phyloP scores from a whole-genome alignment of 139 green algal species.

The Nannochloris sp. region DNA sequence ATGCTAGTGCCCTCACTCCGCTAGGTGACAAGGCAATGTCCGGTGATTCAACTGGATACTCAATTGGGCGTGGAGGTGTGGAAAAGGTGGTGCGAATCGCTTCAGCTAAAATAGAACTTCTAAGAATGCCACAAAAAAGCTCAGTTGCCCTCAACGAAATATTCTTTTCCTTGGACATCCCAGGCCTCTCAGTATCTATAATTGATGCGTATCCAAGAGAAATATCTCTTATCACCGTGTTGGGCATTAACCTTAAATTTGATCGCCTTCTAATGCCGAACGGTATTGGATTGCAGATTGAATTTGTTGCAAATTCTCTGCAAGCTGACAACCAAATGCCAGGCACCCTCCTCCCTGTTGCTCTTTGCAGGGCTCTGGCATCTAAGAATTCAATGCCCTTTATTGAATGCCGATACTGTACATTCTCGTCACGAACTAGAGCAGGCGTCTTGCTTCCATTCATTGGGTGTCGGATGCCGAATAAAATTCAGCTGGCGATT shows the following conservation, averaged over 20 bases:
- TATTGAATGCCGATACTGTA: neutral
- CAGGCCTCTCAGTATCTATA: conserved; percentile 53
- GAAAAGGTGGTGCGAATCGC: conserved; percentile 41
- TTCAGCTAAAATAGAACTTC: conserved; percentile 22
- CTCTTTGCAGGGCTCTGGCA: conserved; percentile 34
- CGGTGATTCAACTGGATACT: conserved; percentile 24
- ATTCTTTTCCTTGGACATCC: conserved; percentile 21
- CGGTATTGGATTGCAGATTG: conserved; percentile 10
- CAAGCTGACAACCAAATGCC: conserved; percentile 73
- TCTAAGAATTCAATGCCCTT: neutral
- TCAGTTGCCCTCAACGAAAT: neutral
- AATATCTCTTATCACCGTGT: conserved; percentile 46
- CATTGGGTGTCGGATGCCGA: conserved; percentile 34
- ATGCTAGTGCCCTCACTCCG: conserved; percentile 16
- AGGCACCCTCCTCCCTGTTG: conserved; percentile 52
- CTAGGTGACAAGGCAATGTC: conserved; percentile 32
- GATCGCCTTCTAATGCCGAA: neutral
- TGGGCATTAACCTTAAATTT: conserved; percentile 5
- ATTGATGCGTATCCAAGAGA: conserved; percentile 67
- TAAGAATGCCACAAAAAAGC: neutral
- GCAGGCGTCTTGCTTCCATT: conserved; percentile 48
- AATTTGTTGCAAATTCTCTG: conserved; percentile 21
- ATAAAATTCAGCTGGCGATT: conserved; percentile 40
- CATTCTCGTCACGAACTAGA: neutral
- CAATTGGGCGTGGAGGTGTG: conserved; percentile 36